Conservation (phyloP, 768 basidiomycete genomes). For the Kwoniella sp. region DNA sequence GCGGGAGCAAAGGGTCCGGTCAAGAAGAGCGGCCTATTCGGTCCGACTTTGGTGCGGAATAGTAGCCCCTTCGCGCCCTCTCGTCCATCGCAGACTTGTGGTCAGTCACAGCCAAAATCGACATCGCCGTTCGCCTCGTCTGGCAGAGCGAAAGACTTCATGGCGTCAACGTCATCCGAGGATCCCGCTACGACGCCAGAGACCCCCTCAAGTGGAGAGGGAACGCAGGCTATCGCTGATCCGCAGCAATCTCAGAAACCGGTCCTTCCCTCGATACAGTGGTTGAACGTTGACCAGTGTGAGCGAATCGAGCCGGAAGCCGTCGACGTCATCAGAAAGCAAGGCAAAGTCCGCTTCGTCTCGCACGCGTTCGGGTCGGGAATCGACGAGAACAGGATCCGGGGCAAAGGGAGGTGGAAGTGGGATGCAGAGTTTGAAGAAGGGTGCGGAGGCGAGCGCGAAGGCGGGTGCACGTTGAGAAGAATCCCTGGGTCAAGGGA, state of each 20-base stretch:
- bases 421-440: slow-evolving; percentile 34
- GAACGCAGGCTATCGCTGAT: too few species aligned
- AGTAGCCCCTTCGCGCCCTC: slow-evolving; percentile 1
- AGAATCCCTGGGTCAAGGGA: slow-evolving; percentile 19
- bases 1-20: not conserved
- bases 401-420: slow-evolving; percentile 31
- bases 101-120: not conserved
- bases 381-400: slow-evolving; percentile 32
- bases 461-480: slow-evolving; percentile 12
- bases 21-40: slow-evolving; percentile 7
- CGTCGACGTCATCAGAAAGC: slow-evolving; percentile 5
- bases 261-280: slow-evolving; percentile 22
- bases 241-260: not conserved
- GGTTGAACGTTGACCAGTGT: slow-evolving; percentile 49
- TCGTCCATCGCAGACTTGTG: not conserved
- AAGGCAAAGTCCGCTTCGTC: slow-evolving; percentile 25
- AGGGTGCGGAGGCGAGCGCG: slow-evolving; percentile 25
- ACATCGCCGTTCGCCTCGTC: not conserved
- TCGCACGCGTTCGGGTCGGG: slow-evolving; percentile 22
- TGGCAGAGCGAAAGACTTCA: not conserved
- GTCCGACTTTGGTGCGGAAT: not conserved
- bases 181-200: not conserved
- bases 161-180: not conserved
- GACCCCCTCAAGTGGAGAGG: not conserved
- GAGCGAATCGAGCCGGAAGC: slow-evolving; percentile 31